These are phyloP conservation scores for Hylodesmum podocarpum DNA, from an alignment of 306 rosid species.

Conservation along the genomic window DNA sequence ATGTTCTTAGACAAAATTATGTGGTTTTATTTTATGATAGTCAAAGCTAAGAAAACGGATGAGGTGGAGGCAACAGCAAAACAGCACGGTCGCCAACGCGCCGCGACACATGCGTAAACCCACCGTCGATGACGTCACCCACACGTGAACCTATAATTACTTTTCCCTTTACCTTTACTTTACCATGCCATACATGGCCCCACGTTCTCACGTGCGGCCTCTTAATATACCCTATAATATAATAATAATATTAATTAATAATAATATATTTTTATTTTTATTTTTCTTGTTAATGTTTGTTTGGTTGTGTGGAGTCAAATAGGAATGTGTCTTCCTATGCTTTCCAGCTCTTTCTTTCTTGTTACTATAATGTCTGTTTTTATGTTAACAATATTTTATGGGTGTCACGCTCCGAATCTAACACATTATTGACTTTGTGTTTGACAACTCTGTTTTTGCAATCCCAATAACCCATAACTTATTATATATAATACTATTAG, in stretches of 20 bases:
- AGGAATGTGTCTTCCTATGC: conserved; percentile 42
- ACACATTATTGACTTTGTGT: conserved; percentile 42
- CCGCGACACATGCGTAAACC: conserved; percentile 59
- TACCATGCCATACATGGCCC: conserved; percentile 36
- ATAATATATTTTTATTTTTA: no score
- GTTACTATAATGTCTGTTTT: background rate
- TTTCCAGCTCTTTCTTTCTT: conserved; percentile 19
- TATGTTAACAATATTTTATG: conserved; percentile 10
- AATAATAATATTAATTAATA: no score
- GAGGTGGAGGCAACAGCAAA: conserved; percentile 15
- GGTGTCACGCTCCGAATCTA: conserved; percentile 34
- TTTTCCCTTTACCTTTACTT: conserved; percentile 16
- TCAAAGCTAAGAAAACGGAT: background rate
- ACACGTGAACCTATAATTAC: conserved; percentile 62
- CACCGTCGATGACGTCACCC: conserved; percentile 51
- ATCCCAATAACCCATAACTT: conserved; percentile 42
- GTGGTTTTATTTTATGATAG: background rate
- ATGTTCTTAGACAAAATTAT: no score
- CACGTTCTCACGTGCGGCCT: conserved; percentile 66
- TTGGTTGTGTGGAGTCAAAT: conserved; percentile 13
- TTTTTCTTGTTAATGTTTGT: background rate
- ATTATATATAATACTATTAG: background rate
- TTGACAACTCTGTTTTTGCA: conserved; percentile 43
- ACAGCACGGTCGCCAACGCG: conserved; percentile 60
- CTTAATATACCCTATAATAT: background rate